Evolutionary conservation across 768 basidiomycete species (phyloP).

Genomic region (Lentinula guzmanii): DNA sequence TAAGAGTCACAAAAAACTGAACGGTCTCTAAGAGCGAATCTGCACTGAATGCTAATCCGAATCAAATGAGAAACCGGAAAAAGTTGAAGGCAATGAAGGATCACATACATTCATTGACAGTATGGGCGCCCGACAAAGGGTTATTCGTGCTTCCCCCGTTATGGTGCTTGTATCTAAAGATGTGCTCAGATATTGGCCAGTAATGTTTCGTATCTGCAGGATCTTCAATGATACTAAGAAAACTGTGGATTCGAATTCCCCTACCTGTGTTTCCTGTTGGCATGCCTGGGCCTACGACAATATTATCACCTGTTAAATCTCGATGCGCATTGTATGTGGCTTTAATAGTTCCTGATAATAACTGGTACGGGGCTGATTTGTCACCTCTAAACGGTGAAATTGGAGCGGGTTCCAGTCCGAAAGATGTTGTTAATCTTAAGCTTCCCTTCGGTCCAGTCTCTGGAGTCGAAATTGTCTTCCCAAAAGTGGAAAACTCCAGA

Average conservation of each 20-base stretch:
- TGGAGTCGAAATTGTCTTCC: slow-evolving; percentile 26
- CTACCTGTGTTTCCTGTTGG: slow-evolving; percentile 56
- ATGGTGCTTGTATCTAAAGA: slow-evolving; percentile 62
- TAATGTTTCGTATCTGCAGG: slow-evolving; percentile 52
- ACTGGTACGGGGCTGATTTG: slow-evolving; percentile 37
- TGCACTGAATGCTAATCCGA: slow-evolving; percentile 36
- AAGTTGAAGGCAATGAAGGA: background rate
- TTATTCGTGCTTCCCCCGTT: slow-evolving; percentile 27
- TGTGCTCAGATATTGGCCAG: slow-evolving; percentile 51
- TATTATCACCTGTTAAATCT: slow-evolving; percentile 22
- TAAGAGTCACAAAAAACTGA: slow-evolving; percentile 56
- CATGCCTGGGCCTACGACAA: slow-evolving; percentile 48
- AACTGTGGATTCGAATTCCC: slow-evolving; percentile 4
- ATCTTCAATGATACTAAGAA: slow-evolving; percentile 8
- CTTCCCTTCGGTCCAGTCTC: slow-evolving; percentile 31
- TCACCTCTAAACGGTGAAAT: slow-evolving; percentile 41
- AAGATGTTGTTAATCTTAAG: slow-evolving; percentile 42
- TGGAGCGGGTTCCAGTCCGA: slow-evolving; percentile 61
- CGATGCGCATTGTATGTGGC: slow-evolving; percentile 51
- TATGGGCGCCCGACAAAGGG: slow-evolving; percentile 47
- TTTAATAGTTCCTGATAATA: slow-evolving; percentile 63
- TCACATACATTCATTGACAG: slow-evolving; percentile 62
- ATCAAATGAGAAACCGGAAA: slow-evolving; percentile 7
- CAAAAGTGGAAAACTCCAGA: slow-evolving; percentile 56
- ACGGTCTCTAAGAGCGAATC: slow-evolving; percentile 58